Evolutionary conservation across 345 rosid genomes (phyloP).

Genomic region (Orychophragmus violaceus): DNA sequence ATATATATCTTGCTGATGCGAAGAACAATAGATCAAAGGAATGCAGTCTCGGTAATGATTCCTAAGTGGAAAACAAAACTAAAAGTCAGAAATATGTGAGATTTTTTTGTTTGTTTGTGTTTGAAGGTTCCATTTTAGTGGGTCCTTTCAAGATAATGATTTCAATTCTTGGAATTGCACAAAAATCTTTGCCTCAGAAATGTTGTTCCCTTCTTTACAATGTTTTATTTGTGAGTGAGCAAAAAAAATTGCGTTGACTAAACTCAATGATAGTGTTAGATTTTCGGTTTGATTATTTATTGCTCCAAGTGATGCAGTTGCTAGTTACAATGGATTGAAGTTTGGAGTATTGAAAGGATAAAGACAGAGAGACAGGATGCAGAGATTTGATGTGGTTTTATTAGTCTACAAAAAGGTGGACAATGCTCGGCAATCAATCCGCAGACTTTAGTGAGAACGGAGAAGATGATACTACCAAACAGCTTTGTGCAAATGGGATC

Average conservation of each 20-base stretch:
- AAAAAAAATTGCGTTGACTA: not conserved
- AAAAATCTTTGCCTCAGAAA: not conserved
- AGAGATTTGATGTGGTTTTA: slow-evolving; percentile 16
- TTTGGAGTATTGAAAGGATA: slow-evolving; percentile 9
- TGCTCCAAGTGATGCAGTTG: slow-evolving; percentile 24
- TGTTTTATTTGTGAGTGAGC: not conserved
- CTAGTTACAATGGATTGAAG: slow-evolving; percentile 20
- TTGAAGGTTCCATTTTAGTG: slow-evolving; percentile 14
- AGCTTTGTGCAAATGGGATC: slow-evolving; percentile 72
- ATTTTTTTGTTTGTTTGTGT: not conserved
- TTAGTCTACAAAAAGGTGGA: slow-evolving; percentile 14
- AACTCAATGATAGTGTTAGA: not conserved
- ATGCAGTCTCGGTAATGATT: slow-evolving; percentile 11
- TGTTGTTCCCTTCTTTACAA: not conserved
- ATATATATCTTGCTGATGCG: not conserved
- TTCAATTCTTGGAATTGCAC: slow-evolving; percentile 1
- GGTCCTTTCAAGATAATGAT: slow-evolving; percentile 27
- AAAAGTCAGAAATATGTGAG: slow-evolving; percentile 11
- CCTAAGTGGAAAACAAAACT: not conserved
- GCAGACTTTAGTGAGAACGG: slow-evolving; percentile 32
- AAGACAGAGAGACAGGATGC: not conserved
- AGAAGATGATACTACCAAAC: slow-evolving; percentile 30
- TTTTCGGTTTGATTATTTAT: not conserved
- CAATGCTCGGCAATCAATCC: slow-evolving; percentile 36
- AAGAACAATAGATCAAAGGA: not conserved